Conservation (phyloP, 345 rosid species). For the Acer saccharum region DNA sequence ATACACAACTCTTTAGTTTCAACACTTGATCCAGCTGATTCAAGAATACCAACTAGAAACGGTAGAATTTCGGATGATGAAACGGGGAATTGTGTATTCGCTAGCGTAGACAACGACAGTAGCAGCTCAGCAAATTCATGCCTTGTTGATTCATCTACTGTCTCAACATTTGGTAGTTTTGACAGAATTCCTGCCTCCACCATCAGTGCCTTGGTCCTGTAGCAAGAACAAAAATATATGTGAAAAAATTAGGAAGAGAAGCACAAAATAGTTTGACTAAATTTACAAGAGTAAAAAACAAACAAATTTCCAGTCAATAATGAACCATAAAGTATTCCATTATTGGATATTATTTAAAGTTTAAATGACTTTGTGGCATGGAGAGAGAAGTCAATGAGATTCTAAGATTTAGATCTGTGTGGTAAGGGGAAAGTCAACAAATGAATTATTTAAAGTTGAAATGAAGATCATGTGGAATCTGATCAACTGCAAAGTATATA, state of each 20-base stretch:
- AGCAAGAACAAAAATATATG: conserved; percentile 14
- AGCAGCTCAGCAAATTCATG: conserved; percentile 61
- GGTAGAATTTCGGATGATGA: conserved; percentile 52
- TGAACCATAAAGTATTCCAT: conserved; percentile 16
- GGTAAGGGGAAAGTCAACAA: conserved; percentile 36
- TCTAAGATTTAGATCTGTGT: conserved; percentile 40
- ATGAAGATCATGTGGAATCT: conserved; percentile 32
- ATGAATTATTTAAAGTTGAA: conserved; percentile 15
- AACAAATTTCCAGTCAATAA: neutral
- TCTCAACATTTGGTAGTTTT: conserved; percentile 57
- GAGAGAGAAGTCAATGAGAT: conserved; percentile 44
- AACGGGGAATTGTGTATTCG: conserved; percentile 48
- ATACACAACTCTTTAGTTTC: conserved; percentile 64
- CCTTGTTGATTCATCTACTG: conserved; percentile 52
- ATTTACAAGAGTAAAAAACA: neutral
- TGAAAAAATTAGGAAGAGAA: neutral
- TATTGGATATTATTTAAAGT: neutral
- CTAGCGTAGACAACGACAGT: conserved; percentile 57
- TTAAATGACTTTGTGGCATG: neutral
- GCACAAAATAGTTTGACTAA: conserved; percentile 3
- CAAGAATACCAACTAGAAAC: conserved; percentile 51
- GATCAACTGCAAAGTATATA: conserved; percentile 26
- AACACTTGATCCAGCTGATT: conserved; percentile 40
- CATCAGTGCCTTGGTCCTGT: conserved; percentile 85
- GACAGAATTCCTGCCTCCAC: conserved; percentile 76